phyloP scores from a whole-genome alignment of 768 basidiomycete species.

The Cystobasidium tubakii region DNA sequence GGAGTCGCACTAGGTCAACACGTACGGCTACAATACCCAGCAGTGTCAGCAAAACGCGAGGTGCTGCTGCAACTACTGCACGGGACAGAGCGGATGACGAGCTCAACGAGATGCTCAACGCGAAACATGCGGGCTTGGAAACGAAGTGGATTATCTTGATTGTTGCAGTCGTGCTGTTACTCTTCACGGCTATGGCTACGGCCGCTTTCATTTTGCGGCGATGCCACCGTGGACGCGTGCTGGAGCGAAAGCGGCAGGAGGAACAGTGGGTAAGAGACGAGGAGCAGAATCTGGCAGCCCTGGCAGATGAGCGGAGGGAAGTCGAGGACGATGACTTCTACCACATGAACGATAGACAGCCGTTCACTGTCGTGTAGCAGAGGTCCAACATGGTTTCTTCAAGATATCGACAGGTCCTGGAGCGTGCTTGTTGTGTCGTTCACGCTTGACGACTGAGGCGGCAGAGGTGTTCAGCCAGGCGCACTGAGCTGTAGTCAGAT shows the following conservation, averaged over 20 bases:
- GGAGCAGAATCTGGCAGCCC: neutral
- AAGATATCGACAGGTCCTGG: no score
- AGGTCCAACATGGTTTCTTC: no score
- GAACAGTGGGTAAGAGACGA: neutral
- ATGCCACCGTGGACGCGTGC: neutral
- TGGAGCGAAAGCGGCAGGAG: neutral
- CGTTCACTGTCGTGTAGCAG: neutral
- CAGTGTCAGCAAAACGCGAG: neutral
- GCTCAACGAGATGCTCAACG: slow-evolving; percentile 5
- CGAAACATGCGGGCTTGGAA: slow-evolving; percentile 2
- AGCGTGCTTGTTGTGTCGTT: no score
- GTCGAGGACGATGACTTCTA: neutral
- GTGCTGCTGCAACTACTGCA: neutral
- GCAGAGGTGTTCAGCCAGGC: no score
- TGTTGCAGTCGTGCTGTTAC: neutral
- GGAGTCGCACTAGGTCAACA: neutral
- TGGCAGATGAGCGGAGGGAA: neutral
- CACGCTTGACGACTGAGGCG: no score
- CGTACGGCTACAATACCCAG: no score
- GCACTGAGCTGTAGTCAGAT: no score
- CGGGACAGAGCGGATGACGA: slow-evolving; percentile 4
- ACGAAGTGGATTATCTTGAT: slow-evolving; percentile 26
- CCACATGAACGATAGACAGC: slow-evolving; percentile 2
- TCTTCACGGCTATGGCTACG: slow-evolving; percentile 15
- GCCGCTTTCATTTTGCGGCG: slow-evolving; percentile 12